Percentiles rank a stretch among this genome's conserved stretches.
Conservation (phyloP, 148 eudicot genomes). For the Oxyria digyna region DNA sequence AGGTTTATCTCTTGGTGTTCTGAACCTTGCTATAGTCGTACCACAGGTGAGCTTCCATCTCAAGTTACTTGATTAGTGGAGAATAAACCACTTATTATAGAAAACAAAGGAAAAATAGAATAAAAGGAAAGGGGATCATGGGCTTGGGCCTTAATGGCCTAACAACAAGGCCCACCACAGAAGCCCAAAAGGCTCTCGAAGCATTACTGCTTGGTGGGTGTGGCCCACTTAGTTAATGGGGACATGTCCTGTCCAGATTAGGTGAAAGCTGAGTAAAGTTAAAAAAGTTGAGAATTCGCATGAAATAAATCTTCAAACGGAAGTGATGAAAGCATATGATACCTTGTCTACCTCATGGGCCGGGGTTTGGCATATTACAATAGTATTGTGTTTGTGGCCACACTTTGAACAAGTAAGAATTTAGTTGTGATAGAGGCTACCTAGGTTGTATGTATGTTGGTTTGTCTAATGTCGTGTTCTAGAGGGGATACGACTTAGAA, state of each 20-base stretch:
- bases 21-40: constrained; percentile 54
- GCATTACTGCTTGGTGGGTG: background rate
- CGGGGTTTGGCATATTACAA: background rate
- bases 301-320: background rate
- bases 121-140: background rate
- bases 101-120: background rate
- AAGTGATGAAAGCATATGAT: background rate
- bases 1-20: constrained; percentile 59
- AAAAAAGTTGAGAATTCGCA: background rate
- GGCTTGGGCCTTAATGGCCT: background rate
- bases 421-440: background rate
- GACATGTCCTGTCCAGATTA: background rate
- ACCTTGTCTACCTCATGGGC: background rate
- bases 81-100: background rate
- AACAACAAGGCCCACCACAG: background rate
- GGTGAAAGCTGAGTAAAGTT: background rate
- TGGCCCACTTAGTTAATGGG: background rate
- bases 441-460: too few relatives aligned
- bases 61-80: background rate
- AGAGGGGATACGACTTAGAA: too few relatives aligned
- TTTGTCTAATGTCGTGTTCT: too few relatives aligned
- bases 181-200: background rate
- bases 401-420: background rate
- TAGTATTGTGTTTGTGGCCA: background rate
- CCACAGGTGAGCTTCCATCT: constrained; percentile 41